Evolutionary conservation across 169 alveolate genomes (phyloP).

Genomic region (Besnoitia besnoiti): DNA sequence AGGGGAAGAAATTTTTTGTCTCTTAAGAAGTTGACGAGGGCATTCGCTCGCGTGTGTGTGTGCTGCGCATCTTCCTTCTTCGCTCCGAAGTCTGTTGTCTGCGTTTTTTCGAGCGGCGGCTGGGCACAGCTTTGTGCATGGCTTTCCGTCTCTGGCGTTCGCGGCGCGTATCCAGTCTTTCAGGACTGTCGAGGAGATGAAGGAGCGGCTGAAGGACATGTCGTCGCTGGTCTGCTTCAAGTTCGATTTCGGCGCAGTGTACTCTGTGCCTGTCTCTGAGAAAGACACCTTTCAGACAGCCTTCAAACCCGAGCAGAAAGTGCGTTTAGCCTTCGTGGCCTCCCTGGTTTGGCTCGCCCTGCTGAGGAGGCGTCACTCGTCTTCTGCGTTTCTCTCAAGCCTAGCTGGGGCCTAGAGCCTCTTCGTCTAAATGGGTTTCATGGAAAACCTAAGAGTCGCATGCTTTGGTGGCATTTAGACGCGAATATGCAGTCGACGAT

Average conservation of each 20-base stretch:
- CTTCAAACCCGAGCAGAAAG: constrained; percentile 4
- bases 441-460: no score
- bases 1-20: no score
- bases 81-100: not conserved
- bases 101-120: not conserved
- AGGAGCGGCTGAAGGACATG: constrained; percentile 11
- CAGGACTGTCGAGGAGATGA: constrained; percentile 7
- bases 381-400: no score
- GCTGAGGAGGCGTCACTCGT: no score
- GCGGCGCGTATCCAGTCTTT: not conserved
- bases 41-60: no score
- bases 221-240: not conserved
- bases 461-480: no score
- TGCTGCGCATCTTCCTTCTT: not conserved
- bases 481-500: no score
- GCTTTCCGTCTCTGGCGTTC: not conserved
- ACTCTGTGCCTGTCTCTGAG: constrained; percentile 5
- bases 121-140: not conserved
- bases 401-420: no score
- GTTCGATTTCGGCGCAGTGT: constrained; percentile 10
- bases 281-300: not conserved
- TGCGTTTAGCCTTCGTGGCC: not conserved
- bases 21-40: no score
- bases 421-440: no score
- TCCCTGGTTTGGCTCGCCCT: no score